Evolutionary conservation across 208 protist genomes (phyloP).

Genomic region (Trypanosoma avium): DNA sequence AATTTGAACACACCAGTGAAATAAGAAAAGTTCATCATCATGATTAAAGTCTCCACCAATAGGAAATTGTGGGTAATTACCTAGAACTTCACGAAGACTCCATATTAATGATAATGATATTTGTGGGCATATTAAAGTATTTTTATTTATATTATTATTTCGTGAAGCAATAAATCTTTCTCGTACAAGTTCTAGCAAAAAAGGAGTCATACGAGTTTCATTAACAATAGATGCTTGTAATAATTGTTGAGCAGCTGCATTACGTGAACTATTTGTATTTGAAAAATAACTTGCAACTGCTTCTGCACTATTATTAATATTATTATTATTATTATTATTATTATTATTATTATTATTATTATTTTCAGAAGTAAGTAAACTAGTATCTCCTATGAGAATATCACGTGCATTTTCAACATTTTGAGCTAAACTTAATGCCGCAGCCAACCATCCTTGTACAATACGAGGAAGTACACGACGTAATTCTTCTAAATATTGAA

Average conservation of each 20-base stretch:
- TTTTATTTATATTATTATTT: background rate
- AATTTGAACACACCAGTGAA: slow-evolving; percentile 82
- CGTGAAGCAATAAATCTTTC: slow-evolving; percentile 1
- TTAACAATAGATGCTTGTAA: slow-evolving; percentile 16
- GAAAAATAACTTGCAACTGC: slow-evolving; percentile 3
- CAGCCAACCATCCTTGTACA: slow-evolving; percentile 75
- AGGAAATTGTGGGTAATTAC: slow-evolving; percentile 36
- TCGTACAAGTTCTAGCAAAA: slow-evolving; percentile 21
- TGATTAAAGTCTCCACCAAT: slow-evolving; percentile 43
- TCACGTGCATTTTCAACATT: slow-evolving; percentile 30
- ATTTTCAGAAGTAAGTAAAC: slow-evolving; percentile 3
- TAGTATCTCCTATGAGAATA: slow-evolving; percentile 17
- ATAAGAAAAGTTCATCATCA: slow-evolving; percentile 75
- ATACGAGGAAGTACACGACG: slow-evolving; percentile 47
- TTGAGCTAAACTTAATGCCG: slow-evolving; percentile 44
- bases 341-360: background rate
- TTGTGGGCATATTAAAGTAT: slow-evolving; percentile 19
- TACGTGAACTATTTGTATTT: background rate
- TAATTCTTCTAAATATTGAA: slow-evolving; percentile 69
- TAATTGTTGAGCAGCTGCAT: slow-evolving; percentile 16
- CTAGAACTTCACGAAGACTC: slow-evolving; percentile 24
- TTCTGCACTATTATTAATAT: background rate
- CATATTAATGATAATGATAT: slow-evolving; percentile 29
- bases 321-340: background rate
- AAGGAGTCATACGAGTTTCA: slow-evolving; percentile 16